Conservation (phyloP, 148 eudicot species). For the Polygonum aviculare region DNA sequence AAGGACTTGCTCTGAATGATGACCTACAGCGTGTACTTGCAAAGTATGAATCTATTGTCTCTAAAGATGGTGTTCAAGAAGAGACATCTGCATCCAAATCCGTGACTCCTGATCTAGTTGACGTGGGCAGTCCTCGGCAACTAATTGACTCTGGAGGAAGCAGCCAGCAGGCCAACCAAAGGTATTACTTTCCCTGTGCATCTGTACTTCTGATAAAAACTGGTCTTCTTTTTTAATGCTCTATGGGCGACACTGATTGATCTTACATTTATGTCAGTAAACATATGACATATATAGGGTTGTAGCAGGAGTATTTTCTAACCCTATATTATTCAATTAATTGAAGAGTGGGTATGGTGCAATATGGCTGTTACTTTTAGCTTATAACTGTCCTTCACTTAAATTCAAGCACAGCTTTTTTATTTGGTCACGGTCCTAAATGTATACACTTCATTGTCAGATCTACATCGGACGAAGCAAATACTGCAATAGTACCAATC, state of each 20-base stretch:
- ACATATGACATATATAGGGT: not conserved
- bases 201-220: not conserved
- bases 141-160: conserved; percentile 67
- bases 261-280: not conserved
- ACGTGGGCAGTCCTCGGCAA: conserved; percentile 44
- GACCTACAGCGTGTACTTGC: conserved; percentile 83
- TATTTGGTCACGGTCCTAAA: not conserved
- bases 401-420: not conserved
- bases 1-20: conserved; percentile 88
- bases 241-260: not conserved
- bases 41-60: conserved; percentile 71
- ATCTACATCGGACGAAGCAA: conserved; percentile 6
- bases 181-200: conserved; percentile 26
- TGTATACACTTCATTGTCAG: conserved; percentile 6
- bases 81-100: conserved; percentile 54
- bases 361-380: not conserved
- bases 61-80: conserved; percentile 30
- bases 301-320: not conserved
- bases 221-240: not conserved
- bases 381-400: no score
- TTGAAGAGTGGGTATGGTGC: not conserved
- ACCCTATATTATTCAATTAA: not conserved
- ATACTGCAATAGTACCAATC: conserved; percentile 20
- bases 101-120: conserved; percentile 31
- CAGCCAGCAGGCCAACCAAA: conserved; percentile 46